A percentile compares a stretch with the other conserved stretches of the same genome.
Evolutionary conservation across 1,284 basidiomycete species (phyloP).

Genomic region (Calocybe gambosa): DNA sequence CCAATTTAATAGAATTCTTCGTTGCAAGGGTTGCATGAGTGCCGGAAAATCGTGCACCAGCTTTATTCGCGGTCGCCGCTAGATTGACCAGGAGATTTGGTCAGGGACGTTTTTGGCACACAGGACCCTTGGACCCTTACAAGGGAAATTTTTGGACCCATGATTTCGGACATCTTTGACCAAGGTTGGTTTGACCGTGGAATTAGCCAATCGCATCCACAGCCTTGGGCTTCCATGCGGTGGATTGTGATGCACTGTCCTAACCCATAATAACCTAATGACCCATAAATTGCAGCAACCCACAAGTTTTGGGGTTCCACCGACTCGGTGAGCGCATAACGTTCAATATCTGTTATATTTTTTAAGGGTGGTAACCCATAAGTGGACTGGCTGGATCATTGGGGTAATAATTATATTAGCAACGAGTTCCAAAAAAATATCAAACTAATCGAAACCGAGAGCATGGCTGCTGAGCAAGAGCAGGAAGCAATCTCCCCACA

Average conservation of each 20-base stretch:
- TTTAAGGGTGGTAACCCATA: no score
- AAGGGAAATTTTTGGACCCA: neutral
- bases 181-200: neutral
- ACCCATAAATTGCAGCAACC: no score
- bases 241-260: neutral
- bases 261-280: no score
- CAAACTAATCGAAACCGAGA: no score
- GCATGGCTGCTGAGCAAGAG: no score
- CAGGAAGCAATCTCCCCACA: no score
- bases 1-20: constrained; percentile 1
- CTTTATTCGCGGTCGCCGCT: constrained; percentile 2
- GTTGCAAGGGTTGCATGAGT: constrained; percentile 9
- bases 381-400: no score
- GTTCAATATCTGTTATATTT: no score
- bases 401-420: no score
- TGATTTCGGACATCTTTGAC: neutral
- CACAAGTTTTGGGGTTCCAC: no score
- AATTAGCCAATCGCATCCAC: neutral
- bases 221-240: neutral
- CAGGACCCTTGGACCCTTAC: neutral
- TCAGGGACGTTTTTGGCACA: neutral
- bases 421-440: no score
- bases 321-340: no score
- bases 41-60: neutral
- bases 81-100: neutral